Conservation (phyloP, 768 basidiomycete species). For the Coprinopsis cinerea region DNA sequence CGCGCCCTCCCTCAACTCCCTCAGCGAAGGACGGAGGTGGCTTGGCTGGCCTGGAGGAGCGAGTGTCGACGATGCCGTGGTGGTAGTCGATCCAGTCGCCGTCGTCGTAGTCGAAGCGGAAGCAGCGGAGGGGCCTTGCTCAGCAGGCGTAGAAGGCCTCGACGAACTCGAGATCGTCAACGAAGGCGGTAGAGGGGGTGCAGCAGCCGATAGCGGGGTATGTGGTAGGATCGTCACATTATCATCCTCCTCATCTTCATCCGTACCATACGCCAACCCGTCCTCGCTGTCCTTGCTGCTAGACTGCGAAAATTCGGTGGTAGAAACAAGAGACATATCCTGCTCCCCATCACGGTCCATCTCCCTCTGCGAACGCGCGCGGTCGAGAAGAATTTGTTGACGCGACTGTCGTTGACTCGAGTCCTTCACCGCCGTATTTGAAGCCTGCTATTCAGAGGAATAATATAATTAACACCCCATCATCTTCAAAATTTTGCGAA, state of each 20-base stretch:
- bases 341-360: no score
- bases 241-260: neutral
- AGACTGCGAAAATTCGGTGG: no score
- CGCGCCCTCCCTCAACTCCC: conserved; percentile 25
- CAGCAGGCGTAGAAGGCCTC: conserved; percentile 14
- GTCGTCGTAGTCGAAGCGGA: neutral
- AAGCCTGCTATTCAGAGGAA: neutral
- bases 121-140: no score
- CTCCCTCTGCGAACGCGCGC: no score
- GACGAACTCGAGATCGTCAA: neutral
- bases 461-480: neutral
- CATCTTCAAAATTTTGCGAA: conserved; percentile 1
- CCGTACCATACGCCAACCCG: neutral
- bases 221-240: neutral
- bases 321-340: neutral
- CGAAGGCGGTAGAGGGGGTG: conserved; percentile 2
- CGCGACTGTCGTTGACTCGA: no score
- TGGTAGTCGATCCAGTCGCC: no score
- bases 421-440: neutral
- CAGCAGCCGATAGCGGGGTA: conserved; percentile 2
- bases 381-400: no score
- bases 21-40: conserved; percentile 23
- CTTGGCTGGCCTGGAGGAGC: conserved; percentile 11
- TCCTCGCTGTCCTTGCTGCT: conserved; percentile 7
- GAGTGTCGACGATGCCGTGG: no score